These are phyloP conservation scores for Trichosanthes truncata DNA, from an alignment of 306 rosid genomes.

Conservation along the genomic window DNA sequence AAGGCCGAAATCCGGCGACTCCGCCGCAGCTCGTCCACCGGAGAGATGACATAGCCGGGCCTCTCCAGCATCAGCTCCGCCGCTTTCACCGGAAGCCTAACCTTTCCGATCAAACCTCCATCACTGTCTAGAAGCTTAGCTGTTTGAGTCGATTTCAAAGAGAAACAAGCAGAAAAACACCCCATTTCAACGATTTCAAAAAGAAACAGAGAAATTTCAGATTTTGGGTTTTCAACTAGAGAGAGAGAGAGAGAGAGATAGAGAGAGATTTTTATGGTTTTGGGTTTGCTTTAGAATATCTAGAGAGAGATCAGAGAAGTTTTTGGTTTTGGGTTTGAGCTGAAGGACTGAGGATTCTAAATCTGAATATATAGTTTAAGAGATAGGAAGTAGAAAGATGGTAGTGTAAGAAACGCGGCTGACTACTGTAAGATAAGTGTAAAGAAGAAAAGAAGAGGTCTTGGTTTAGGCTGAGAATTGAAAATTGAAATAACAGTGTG, in stretches of 20 bases:
- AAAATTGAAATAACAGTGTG: not conserved
- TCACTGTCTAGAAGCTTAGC: constrained; percentile 29
- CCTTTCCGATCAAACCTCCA: constrained; percentile 24
- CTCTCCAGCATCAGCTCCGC: constrained; percentile 62
- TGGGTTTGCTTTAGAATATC: no score
- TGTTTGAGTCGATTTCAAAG: not conserved
- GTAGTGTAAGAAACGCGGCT: constrained; percentile 32
- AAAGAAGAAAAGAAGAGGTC: constrained; percentile 9
- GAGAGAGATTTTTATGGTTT: no score
- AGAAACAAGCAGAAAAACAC: constrained; percentile 13
- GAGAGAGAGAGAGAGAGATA: not conserved
- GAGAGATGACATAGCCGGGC: constrained; percentile 44
- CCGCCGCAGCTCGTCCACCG: constrained; percentile 25
- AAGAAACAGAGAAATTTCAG: not conserved
- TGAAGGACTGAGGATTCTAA: not conserved
- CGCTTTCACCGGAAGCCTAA: constrained; percentile 30
- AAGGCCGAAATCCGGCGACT: constrained; percentile 36
- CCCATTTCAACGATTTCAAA: constrained; percentile 14
- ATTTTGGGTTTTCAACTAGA: not conserved
- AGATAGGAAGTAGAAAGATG: not conserved
- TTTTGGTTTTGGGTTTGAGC: not conserved
- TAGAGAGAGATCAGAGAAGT: not conserved
- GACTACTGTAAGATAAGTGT: constrained; percentile 1
- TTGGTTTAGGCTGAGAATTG: not conserved
- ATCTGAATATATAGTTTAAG: not conserved